Conservation (phyloP, 2,329 filamentous ascomycete species). For the Chrysoporthe deuterocubensis region DNA sequence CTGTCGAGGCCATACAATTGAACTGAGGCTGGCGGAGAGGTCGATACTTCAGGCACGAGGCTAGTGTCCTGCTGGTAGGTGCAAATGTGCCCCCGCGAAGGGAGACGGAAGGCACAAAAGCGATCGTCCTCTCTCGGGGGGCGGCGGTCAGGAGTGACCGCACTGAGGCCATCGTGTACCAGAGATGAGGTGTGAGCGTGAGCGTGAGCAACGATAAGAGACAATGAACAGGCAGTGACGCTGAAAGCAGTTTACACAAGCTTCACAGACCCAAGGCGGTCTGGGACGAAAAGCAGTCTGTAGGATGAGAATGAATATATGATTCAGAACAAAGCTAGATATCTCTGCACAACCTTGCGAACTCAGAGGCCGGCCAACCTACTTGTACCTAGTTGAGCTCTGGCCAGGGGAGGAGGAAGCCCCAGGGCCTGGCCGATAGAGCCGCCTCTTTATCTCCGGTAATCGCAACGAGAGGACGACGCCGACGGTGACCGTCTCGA, state of each 20-base stretch:
- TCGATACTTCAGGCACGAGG: constrained; percentile 22
- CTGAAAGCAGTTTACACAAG: neutral
- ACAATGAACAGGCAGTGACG: neutral
- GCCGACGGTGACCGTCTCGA: neutral
- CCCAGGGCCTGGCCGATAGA: constrained; percentile 2
- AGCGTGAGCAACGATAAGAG: neutral
- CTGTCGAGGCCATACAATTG: constrained; percentile 23
- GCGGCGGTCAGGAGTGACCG: constrained; percentile 19
- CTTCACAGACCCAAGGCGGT: neutral
- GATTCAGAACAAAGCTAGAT: constrained; percentile 4
- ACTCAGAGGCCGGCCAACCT: constrained; percentile 1
- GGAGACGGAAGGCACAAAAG: constrained; percentile 15
- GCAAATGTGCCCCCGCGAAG: constrained; percentile 15
- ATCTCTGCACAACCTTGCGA: constrained; percentile 4
- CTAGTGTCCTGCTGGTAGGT: constrained; percentile 17
- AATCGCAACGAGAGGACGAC: constrained; percentile 20
- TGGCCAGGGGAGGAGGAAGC: constrained; percentile 3
- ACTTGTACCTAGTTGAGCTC: constrained; percentile 3
- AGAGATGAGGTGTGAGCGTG: neutral
- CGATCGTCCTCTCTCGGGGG: constrained; percentile 10
- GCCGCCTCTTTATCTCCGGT: constrained; percentile 28
- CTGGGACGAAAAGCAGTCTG: neutral
- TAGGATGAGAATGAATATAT: neutral
- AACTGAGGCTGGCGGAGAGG: constrained; percentile 29
- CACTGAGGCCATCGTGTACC: constrained; percentile 24